These are phyloP conservation scores for Scedosporium apiospermum DNA, from an alignment of 2,329 filamentous ascomycete species.

Conservation along the genomic window DNA sequence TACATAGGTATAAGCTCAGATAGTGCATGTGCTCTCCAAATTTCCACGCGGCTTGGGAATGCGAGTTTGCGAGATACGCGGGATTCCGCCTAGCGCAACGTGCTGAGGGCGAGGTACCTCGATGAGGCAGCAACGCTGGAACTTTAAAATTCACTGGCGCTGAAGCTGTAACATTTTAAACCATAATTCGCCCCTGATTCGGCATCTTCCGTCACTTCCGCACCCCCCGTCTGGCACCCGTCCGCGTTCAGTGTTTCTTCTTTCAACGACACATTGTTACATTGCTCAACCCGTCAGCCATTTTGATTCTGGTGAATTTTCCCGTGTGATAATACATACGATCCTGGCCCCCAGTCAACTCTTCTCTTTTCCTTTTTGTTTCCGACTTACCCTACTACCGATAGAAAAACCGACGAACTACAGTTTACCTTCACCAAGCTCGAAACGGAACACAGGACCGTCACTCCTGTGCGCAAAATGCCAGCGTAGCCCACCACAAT, in stretches of 20 bases:
- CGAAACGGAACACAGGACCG: neutral
- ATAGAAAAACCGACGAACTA: neutral
- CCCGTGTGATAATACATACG: neutral
- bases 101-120: no score
- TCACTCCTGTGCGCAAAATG: constrained; percentile 6
- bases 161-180: neutral
- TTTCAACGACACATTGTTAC: neutral
- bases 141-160: neutral
- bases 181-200: neutral
- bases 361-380: neutral
- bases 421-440: neutral
- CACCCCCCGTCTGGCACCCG: neutral
- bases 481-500: constrained; percentile 3
- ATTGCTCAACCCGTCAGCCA: neutral
- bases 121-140: neutral
- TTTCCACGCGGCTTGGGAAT: no score
- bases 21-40: no score
- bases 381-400: neutral
- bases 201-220: neutral
- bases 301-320: neutral
- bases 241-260: neutral
- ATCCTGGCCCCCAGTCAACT: neutral
- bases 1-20: no score
- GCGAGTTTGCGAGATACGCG: no score
- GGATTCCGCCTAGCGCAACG: no score